Conservation (phyloP, 441 rosid genomes). For the Geranium incanum region DNA sequence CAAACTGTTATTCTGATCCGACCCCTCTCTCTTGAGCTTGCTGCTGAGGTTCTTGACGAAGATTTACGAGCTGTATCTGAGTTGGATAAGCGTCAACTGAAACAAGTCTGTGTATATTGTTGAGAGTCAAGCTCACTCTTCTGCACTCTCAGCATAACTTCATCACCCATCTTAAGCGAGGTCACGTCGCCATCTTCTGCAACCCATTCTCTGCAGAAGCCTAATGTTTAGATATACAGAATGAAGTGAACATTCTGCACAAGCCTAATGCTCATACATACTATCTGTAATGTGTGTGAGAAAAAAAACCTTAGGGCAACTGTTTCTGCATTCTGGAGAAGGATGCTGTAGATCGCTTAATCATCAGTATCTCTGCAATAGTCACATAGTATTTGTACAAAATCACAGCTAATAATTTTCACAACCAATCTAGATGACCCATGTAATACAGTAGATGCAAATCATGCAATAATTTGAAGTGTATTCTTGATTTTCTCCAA, state of each 20-base stretch:
- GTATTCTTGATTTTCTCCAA: too few species aligned
- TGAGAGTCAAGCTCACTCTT: conserved; percentile 43
- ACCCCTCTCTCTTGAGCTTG: too few species aligned
- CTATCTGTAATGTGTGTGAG: background rate
- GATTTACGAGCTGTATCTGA: too few species aligned
- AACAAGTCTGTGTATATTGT: too few species aligned
- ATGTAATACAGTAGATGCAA: background rate
- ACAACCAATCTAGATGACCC: background rate
- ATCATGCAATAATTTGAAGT: background rate
- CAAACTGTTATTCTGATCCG: too few species aligned
- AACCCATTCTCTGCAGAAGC: conserved; percentile 35
- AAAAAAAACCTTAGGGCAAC: conserved; percentile 58
- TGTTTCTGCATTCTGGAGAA: conserved; percentile 81
- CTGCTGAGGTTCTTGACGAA: too few species aligned
- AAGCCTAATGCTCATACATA: conserved; percentile 8
- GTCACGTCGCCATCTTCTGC: conserved; percentile 42
- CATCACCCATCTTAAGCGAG: conserved; percentile 60
- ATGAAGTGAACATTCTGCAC: too few species aligned
- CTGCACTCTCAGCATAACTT: conserved; percentile 50
- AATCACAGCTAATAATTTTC: background rate
- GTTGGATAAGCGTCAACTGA: too few species aligned
- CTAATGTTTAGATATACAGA: background rate
- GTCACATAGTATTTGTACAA: background rate
- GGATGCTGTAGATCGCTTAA: conserved; percentile 38
- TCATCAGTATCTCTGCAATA: conserved; percentile 41